Base-by-base conservation (phyloP, 2,329 filamentous ascomycete genomes). In the Paecilomyces variotii region DNA sequence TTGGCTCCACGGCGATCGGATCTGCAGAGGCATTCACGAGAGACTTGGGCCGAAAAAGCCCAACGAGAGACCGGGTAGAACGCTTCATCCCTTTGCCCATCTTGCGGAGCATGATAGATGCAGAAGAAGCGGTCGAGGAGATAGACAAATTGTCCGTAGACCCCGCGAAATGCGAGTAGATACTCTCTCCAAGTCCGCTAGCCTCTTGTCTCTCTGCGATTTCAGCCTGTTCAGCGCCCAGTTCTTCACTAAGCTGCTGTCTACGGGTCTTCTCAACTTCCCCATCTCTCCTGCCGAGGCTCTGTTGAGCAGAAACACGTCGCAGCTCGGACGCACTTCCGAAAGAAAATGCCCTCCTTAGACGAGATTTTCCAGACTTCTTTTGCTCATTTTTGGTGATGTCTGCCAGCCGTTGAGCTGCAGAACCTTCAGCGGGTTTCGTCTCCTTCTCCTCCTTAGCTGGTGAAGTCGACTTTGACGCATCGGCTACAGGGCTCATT, bases 21-120 rank as follows among this genome's bases (percentile, higher is more conserved):
- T 96, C 91, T 2, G 87, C 84, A 32, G 86, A 81, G 24, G 88
- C 85, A 32, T 91, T 92, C 66, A 93, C 84, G 14, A 96, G 82
- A 0, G 93, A 97, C 74, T 97, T 99, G 0, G 94, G 93, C 62
- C 94, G 84, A 79, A 99, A 99, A 6, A 99, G 81, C 27, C 94
- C 94, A 65, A 95, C 95, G 57, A 99, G 84, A 26, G 92, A 97
- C 54, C 92, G 84, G 19, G 88, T 89, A 56, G 91, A 88, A 76
- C 94, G 95, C 82, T 96, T 97, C 86, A 97, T 89, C n/a, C 93
- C 92, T 64, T 91, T 91, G 58, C 94, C 94, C 94, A 99, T 99
- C 79, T 99, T 99, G 56, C 94, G 87, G 64, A 99, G 72, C 77
- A 80, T 80, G 55, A 79, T 74, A 12, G 77, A 79, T 3, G 78